Evolutionary conservation across 1,284 basidiomycete genomes (phyloP).

Genomic region (Somion occarium): DNA sequence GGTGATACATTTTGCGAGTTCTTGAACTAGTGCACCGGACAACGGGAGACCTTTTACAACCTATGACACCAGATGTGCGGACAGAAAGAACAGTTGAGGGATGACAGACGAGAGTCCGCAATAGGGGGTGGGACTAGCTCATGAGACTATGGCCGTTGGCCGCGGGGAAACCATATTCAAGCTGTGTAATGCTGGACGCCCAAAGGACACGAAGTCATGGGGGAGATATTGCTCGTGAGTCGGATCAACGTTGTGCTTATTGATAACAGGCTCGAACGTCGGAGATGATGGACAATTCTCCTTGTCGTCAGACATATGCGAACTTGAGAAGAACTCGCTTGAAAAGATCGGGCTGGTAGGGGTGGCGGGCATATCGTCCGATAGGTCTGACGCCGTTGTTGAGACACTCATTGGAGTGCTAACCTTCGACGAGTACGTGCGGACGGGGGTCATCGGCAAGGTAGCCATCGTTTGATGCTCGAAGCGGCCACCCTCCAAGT

Average conservation of each 20-base stretch:
- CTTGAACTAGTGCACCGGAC: conserved; percentile 21
- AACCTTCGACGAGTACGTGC: conserved; percentile 47
- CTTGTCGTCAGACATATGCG: conserved; percentile 63
- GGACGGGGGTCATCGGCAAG: conserved; percentile 69
- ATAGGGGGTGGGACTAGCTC: conserved; percentile 14
- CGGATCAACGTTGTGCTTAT: conserved; percentile 62
- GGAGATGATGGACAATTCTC: conserved; percentile 61
- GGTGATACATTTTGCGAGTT: conserved; percentile 73
- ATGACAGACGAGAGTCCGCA: conserved; percentile 12
- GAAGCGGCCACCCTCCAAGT: conserved; percentile 75
- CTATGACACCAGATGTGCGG: conserved; percentile 19
- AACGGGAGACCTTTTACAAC: conserved; percentile 30
- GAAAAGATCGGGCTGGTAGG: conserved; percentile 60
- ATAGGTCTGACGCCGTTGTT: conserved; percentile 66
- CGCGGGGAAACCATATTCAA: conserved; percentile 54
- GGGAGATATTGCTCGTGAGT: conserved; percentile 72
- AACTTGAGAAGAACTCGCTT: conserved; percentile 43
- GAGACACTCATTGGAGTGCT: conserved; percentile 71
- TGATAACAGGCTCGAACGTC: conserved; percentile 63
- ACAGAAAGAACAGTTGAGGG: conserved; percentile 16
- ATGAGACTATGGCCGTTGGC: conserved; percentile 47
- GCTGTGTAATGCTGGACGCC: conserved; percentile 68
- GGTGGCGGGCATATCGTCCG: conserved; percentile 78
- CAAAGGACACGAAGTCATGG: conserved; percentile 72
- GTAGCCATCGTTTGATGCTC: conserved; percentile 39